Conservation (phyloP, 306 rosid species). For the Rosa persica region DNA sequence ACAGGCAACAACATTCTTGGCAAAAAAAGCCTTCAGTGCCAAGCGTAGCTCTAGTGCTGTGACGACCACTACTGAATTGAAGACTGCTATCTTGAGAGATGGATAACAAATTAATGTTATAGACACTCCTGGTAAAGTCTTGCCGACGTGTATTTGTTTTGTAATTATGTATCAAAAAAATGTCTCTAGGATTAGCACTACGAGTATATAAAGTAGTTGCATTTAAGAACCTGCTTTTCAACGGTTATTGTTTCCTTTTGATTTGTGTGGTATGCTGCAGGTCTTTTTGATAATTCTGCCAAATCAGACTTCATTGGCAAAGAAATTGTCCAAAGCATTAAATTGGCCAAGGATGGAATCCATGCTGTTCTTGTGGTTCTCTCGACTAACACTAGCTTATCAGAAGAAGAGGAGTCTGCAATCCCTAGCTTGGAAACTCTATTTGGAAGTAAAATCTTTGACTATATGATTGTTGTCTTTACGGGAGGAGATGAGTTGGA, state of each 20-base stretch:
- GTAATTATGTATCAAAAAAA: not conserved
- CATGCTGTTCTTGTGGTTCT: constrained; percentile 78
- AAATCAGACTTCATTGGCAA: constrained; percentile 67
- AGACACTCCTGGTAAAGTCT: constrained; percentile 83
- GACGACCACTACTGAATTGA: constrained; percentile 64
- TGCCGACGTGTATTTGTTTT: not conserved
- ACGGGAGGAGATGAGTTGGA: constrained; percentile 89
- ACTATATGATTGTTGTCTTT: constrained; percentile 74
- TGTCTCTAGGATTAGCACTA: not conserved
- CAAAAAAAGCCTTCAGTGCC: constrained; percentile 59
- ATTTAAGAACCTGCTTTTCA: not conserved
- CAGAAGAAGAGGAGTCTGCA: constrained; percentile 72
- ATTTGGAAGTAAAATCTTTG: constrained; percentile 71
- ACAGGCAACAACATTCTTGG: constrained; percentile 83
- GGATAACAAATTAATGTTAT: constrained; percentile 70
- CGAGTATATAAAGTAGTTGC: not conserved
- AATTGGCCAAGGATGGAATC: constrained; percentile 87
- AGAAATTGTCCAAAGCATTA: constrained; percentile 81
- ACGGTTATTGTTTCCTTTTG: not conserved
- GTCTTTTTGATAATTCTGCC: constrained; percentile 65
- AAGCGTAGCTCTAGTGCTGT: constrained; percentile 54
- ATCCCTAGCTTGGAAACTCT: constrained; percentile 60
- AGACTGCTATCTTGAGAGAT: constrained; percentile 44
- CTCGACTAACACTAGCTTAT: constrained; percentile 68
- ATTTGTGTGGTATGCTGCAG: constrained; percentile 34